These are phyloP conservation scores for Rhododendron vialii DNA, from an alignment of 148 eudicot genomes.

Conservation along the genomic window DNA sequence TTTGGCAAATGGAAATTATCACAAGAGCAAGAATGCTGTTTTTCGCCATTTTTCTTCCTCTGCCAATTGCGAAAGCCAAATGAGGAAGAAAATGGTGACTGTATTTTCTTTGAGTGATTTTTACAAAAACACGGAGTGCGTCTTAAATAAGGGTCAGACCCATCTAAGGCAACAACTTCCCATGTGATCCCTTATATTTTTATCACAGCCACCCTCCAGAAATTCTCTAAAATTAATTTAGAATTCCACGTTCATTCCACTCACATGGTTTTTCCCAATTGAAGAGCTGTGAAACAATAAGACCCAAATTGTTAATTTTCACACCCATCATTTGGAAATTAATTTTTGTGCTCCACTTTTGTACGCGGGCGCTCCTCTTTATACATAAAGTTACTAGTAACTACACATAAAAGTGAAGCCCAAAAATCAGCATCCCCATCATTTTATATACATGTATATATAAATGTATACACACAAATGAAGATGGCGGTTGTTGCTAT, in stretches of 20 bases:
- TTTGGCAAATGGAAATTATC: conserved; percentile 21
- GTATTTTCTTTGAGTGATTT: conserved; percentile 10
- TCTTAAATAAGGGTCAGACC: conserved; percentile 15
- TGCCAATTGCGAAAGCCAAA: background rate
- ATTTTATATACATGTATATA: background rate
- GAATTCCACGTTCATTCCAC: background rate
- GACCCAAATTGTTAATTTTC: background rate
- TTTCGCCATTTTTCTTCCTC: conserved; percentile 22
- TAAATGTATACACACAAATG: background rate
- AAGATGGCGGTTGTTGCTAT: background rate
- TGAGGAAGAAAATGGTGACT: background rate
- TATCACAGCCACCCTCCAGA: background rate
- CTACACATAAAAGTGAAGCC: too few species aligned
- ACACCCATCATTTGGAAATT: too few species aligned
- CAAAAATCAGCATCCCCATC: background rate
- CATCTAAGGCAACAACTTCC: conserved; percentile 31
- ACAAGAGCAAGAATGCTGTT: conserved; percentile 12
- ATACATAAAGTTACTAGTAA: too few species aligned
- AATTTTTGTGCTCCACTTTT: too few species aligned
- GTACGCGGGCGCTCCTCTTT: too few species aligned
- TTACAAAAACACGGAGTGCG: background rate
- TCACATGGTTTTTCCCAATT: background rate
- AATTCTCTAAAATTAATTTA: conserved; percentile 8
- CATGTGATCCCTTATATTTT: conserved; percentile 28
- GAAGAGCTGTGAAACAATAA: background rate